A percentile compares a stretch with the other conserved stretches of the same genome.
Evolutionary conservation across 2,329 filamentous ascomycete species (phyloP).

Genomic region (Fusarium buharicum): DNA sequence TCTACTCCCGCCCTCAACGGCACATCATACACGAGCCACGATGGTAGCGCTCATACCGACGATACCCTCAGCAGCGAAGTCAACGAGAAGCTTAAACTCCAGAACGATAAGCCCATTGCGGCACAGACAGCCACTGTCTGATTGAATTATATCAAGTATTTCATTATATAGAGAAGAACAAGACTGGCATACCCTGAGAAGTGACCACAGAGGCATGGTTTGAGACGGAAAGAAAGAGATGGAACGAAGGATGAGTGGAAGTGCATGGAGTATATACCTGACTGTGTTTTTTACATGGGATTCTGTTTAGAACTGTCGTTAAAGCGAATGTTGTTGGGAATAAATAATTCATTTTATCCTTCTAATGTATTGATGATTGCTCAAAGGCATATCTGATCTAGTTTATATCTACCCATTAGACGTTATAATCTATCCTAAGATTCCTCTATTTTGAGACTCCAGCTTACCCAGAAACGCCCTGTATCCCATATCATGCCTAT

Average conservation of each 20-base stretch:
- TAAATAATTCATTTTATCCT: slow-evolving; percentile 11
- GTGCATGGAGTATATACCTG: slow-evolving; percentile 16
- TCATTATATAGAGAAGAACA: slow-evolving; percentile 21
- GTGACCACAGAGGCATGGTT: background rate
- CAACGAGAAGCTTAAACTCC: slow-evolving; percentile 49
- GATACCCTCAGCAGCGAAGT: slow-evolving; percentile 46
- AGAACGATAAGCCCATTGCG: slow-evolving; percentile 34
- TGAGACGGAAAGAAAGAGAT: background rate
- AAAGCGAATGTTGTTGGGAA: slow-evolving; percentile 15
- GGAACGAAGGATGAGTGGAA: background rate
- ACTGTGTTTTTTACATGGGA: slow-evolving; percentile 15
- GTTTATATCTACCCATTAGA: background rate
- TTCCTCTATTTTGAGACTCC: slow-evolving; percentile 1
- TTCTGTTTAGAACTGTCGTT: slow-evolving; percentile 11
- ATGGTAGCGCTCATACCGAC: slow-evolving; percentile 46
- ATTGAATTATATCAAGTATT: slow-evolving; percentile 1
- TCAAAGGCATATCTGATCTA: background rate
- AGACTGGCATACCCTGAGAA: slow-evolving; percentile 31
- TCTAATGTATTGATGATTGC: background rate
- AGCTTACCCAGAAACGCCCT: background rate
- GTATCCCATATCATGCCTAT: background rate
- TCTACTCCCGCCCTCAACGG: slow-evolving; percentile 8
- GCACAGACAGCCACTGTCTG: slow-evolving; percentile 26
- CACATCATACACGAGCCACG: slow-evolving; percentile 4
- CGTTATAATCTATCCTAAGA: background rate